Base-by-base conservation (phyloP, 768 basidiomycete species). In the Pleurotus salmoneostramineus region DNA sequence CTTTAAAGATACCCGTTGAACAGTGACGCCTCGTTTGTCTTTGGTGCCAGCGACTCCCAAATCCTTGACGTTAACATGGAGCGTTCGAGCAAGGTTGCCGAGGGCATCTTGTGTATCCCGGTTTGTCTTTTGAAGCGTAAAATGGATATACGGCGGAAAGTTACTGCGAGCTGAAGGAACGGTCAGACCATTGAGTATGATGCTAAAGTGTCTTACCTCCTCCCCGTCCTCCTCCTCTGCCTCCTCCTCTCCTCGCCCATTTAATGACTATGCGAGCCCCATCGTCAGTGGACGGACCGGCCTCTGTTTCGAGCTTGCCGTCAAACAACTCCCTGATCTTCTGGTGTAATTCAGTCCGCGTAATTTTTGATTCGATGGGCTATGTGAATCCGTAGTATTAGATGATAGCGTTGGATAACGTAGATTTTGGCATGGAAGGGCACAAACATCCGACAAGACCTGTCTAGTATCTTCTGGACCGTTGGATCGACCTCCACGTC, bases 41-140 rank as follows among this genome's bases (percentile, higher is more conserved):
- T 99, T 99, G 6, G 97, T 99, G 0, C 97, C 97, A 3, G 95
- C 93, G 27, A 95, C 89, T 21, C 87, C 84, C 6, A 99, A 77
- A 66, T 96, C 93, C 71, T 90, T 94, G 50, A 85, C 69, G 21
- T 77, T 83, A 58, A 87, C 84, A 60, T 89, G 87, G n/a, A 98
- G 76, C 33, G 81, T 78, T 11, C 94, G 86, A 14, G 91, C 78
- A 34, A 99, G 74, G 64, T 95, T 79, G 1, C 83, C 79, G 17
- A 99, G 83, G 1, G 93, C 93, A 66, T 98, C 97, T 67, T 97
- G 95, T 3, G 94, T 97, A 67, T 99, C 97, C 45, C 97, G 87
- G 68, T 99, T 99, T 17, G 95, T 92, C 73, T 99, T 99, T 68
- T 96, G 95, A 35, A 99, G 74, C 1, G 93, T 97, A 70, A 98